A percentile compares a stretch with the other conserved stretches of the same genome.
These are phyloP conservation scores for Lavandula angustifolia DNA, from an alignment of 257 asterid genomes.

Conservation along the genomic window DNA sequence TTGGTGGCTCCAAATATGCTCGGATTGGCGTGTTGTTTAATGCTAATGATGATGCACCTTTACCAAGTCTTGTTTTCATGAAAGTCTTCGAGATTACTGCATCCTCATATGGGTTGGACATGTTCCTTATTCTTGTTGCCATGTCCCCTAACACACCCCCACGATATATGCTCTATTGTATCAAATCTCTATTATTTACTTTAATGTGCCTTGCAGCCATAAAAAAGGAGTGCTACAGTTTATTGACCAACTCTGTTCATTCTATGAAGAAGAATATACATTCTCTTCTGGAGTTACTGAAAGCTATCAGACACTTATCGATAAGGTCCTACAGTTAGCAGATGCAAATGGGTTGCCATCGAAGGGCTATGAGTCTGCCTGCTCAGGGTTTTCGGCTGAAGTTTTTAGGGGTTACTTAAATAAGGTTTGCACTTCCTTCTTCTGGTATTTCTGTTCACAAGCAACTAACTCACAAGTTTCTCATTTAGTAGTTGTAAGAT, in stretches of 20 bases:
- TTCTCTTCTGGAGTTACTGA: constrained; percentile 48
- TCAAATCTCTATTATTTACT: constrained; percentile 16
- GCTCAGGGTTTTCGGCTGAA: constrained; percentile 58
- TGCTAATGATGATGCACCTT: constrained; percentile 47
- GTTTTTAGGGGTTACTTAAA: constrained; percentile 53
- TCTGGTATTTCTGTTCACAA: constrained; percentile 5
- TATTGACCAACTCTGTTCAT: constrained; percentile 80
- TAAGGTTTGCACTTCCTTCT: constrained; percentile 51
- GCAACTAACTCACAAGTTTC: constrained; percentile 13
- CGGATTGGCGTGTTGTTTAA: constrained; percentile 82
- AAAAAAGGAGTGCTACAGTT: constrained; percentile 74
- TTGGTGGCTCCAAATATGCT: constrained; percentile 69
- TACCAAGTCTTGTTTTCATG: constrained; percentile 62
- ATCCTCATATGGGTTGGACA: constrained; percentile 72
- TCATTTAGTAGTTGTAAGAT: constrained; percentile 11
- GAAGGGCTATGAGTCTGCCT: constrained; percentile 61
- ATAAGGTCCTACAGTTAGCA: constrained; percentile 74
- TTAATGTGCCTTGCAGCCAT: constrained; percentile 58
- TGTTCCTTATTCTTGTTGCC: constrained; percentile 6
- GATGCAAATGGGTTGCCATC: constrained; percentile 74
- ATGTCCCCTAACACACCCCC: not conserved
- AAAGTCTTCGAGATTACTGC: constrained; percentile 68
- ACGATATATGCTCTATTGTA: constrained; percentile 12
- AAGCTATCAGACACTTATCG: constrained; percentile 54
- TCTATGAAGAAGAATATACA: constrained; percentile 63